Percentiles rank a stretch among this genome's conserved stretches.
Conservation (phyloP, 768 basidiomycete species). For the Daedalea quercina region DNA sequence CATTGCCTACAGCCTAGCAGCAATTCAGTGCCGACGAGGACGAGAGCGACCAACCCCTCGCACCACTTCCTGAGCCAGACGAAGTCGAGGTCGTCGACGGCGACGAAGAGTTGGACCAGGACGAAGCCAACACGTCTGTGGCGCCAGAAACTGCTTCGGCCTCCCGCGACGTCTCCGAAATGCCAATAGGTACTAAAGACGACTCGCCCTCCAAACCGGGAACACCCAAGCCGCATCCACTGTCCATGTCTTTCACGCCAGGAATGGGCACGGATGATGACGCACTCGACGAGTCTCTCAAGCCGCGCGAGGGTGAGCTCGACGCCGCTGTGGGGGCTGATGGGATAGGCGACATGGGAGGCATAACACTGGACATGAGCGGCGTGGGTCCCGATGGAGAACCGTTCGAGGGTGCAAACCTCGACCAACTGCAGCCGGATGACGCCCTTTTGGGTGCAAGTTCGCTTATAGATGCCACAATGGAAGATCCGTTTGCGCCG, state of each 20-base stretch:
- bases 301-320: constrained; percentile 43
- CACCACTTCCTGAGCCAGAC: constrained; percentile 69
- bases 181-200: constrained; percentile 25
- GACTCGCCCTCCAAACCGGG: constrained; percentile 56
- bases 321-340: constrained; percentile 35
- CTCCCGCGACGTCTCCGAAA: constrained; percentile 32
- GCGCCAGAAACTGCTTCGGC: constrained; percentile 29
- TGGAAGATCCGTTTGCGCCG: constrained; percentile 51
- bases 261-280: constrained; percentile 30
- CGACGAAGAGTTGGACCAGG: constrained; percentile 72
- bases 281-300: constrained; percentile 48
- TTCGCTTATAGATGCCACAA: constrained; percentile 45
- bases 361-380: constrained; percentile 57
- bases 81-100: constrained; percentile 72
- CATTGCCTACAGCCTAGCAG: constrained; percentile 30
- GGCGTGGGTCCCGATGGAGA: constrained; percentile 61
- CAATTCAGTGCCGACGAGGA: constrained; percentile 88
- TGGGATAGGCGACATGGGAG: constrained; percentile 18
- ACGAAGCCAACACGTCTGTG: constrained; percentile 41
- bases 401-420: constrained; percentile 43
- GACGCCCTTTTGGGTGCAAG: constrained; percentile 54
- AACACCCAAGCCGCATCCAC: constrained; percentile 61
- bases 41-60: constrained; percentile 72
- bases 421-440: constrained; percentile 47
- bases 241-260: constrained; percentile 46